phyloP scores from a whole-genome alignment of 192 early-diverging fungal species.

The Phlyctochytrium arcticum region DNA sequence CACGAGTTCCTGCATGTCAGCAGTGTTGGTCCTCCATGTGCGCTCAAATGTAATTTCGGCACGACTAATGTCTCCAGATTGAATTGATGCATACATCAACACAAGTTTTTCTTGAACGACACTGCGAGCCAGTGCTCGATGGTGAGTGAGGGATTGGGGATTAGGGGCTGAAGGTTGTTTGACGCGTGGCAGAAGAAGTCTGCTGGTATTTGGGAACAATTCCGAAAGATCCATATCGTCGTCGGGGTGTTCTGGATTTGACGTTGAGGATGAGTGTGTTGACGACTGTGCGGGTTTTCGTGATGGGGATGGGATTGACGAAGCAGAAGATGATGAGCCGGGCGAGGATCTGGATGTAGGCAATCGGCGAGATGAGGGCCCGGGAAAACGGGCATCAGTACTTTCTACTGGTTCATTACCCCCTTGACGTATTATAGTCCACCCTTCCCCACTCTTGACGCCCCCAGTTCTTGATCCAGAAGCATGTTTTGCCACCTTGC shows the following conservation, averaged over 20 bases:
- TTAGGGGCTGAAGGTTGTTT: background rate
- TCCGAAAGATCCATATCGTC: background rate
- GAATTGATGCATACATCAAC: slow-evolving; percentile 57
- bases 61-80: slow-evolving; percentile 65
- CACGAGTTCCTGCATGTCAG: slow-evolving; percentile 65
- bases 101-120: slow-evolving; percentile 27
- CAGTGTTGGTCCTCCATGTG: slow-evolving; percentile 57
- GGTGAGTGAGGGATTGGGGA: background rate
- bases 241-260: background rate
- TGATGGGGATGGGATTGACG: no score
- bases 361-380: no score
- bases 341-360: no score
- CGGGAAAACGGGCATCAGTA: no score
- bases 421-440: no score
- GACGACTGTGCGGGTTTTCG: no score
- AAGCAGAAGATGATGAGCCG: no score
- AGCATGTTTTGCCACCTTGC: no score
- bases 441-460: no score
- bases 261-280: no score
- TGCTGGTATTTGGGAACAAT: background rate
- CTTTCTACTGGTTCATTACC: no score
- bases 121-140: background rate
- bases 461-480: no score
- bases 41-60: slow-evolving; percentile 70
- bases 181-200: background rate